Evolutionary conservation across 2,329 filamentous ascomycete genomes (phyloP).

Genomic region (Xylariaceae sp.): DNA sequence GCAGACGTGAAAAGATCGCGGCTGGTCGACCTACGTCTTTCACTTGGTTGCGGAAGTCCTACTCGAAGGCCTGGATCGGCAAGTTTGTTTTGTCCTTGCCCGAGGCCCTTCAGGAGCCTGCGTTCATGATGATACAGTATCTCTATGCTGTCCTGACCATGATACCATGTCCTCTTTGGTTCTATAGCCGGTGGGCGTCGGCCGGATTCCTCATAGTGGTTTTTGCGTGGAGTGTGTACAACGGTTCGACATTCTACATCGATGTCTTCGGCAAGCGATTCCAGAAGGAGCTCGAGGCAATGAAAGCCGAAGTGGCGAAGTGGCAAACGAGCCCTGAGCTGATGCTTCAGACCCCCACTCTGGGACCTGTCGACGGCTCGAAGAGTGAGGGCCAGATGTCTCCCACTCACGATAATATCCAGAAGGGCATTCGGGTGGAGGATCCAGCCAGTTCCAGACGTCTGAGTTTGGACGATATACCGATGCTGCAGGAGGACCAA

Average conservation of each 20-base stretch:
- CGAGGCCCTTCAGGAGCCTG: constrained; percentile 66
- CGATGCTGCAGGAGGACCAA: constrained; percentile 44
- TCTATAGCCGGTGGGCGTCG: constrained; percentile 77
- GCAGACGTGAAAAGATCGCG: constrained; percentile 90
- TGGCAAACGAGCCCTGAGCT: constrained; percentile 64
- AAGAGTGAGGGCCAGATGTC: constrained; percentile 9
- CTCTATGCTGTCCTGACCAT: constrained; percentile 84
- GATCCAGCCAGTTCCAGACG: constrained; percentile 20
- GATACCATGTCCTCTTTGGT: constrained; percentile 91
- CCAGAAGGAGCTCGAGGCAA: constrained; percentile 86
- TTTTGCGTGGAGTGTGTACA: constrained; percentile 95
- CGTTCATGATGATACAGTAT: constrained; percentile 97
- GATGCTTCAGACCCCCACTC: constrained; percentile 29
- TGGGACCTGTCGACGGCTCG: constrained; percentile 27
- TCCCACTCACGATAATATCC: constrained; percentile 12
- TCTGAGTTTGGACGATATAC: constrained; percentile 46
- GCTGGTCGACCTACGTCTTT: constrained; percentile 94
- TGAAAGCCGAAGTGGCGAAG: constrained; percentile 82
- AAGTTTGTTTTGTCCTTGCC: constrained; percentile 76
- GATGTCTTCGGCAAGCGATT: constrained; percentile 96
- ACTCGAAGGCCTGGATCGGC: constrained; percentile 83
- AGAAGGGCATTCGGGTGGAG: constrained; percentile 14
- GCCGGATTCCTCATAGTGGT: constrained; percentile 68
- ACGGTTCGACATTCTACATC: constrained; percentile 95
- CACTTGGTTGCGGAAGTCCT: constrained; percentile 90